Percentiles rank a stretch among this genome's conserved stretches.
Conservation (phyloP, 2,329 filamentous ascomycete species). For the Stromatinia cepivora region DNA sequence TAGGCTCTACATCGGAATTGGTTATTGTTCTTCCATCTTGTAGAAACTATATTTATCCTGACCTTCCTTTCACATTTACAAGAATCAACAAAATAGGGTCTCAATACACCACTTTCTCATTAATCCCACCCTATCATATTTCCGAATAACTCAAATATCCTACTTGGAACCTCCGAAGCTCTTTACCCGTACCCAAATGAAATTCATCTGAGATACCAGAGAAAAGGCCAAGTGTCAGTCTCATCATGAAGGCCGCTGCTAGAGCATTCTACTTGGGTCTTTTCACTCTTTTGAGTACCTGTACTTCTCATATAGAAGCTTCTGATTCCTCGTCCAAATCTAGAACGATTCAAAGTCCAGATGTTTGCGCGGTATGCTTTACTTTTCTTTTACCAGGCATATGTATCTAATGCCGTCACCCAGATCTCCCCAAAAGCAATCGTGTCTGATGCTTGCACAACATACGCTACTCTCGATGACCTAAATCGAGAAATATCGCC, state of each 20-base stretch:
- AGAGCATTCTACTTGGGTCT: slow-evolving; percentile 62
- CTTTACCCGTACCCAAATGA: not conserved
- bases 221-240: slow-evolving; percentile 29
- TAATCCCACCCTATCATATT: slow-evolving; percentile 2
- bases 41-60: slow-evolving; percentile 11
- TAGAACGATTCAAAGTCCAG: slow-evolving; percentile 43
- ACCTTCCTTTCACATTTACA: slow-evolving; percentile 16
- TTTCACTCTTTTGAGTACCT: slow-evolving; percentile 56
- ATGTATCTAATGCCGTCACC: slow-evolving; percentile 40
- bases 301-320: slow-evolving; percentile 47
- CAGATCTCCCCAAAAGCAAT: slow-evolving; percentile 88
- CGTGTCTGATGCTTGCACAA: slow-evolving; percentile 91
- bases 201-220: slow-evolving; percentile 10
- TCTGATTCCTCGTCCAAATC: slow-evolving; percentile 31
- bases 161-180: not conserved
- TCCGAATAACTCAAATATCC: not conserved
- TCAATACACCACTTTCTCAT: slow-evolving; percentile 7
- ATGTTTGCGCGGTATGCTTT: slow-evolving; percentile 44
- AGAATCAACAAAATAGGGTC: slow-evolving; percentile 5
- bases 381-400: slow-evolving; percentile 36
- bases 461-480: slow-evolving; percentile 83
- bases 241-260: slow-evolving; percentile 53
- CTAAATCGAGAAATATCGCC: slow-evolving; percentile 78
- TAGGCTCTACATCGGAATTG: not conserved
- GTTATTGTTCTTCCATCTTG: not conserved